Evolutionary conservation across 2,329 filamentous ascomycete species (phyloP).

Genomic region (Phaeosphaeriaceae sp.): DNA sequence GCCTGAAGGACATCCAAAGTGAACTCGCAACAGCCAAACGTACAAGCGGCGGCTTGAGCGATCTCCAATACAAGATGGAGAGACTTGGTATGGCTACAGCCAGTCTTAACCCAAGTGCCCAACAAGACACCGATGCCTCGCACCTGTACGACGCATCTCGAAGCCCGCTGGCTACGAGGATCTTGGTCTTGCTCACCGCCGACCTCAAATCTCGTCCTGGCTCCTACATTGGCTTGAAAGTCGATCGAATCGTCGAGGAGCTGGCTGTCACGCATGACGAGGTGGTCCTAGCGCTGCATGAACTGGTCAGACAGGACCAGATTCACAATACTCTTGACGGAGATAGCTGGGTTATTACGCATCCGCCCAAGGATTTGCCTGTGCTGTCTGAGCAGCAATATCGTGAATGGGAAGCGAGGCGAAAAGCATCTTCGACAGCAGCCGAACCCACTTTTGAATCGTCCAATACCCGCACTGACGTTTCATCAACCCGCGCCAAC

Average conservation of each 20-base stretch:
- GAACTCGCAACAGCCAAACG: background rate
- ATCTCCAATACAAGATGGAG: constrained; percentile 19
- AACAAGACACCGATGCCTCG: background rate
- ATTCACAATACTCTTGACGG: constrained; percentile 25
- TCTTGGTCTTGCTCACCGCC: constrained; percentile 18
- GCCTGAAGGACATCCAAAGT: constrained; percentile 6
- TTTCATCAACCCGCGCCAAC: background rate
- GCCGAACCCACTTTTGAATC: background rate
- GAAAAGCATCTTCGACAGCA: background rate
- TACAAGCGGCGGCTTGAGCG: constrained; percentile 4
- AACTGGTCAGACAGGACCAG: constrained; percentile 8
- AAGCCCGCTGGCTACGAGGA: constrained; percentile 10
- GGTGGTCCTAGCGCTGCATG: constrained; percentile 1
- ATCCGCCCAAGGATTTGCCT: constrained; percentile 14
- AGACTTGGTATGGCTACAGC: constrained; percentile 12
- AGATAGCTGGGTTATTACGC: constrained; percentile 27
- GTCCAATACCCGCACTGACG: background rate
- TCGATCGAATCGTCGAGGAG: constrained; percentile 13
- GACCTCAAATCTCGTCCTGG: constrained; percentile 21
- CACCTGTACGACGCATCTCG: background rate
- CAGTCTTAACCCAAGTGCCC: background rate
- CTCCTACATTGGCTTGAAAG: constrained; percentile 25
- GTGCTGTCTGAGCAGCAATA: background rate
- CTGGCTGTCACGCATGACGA: constrained; percentile 4
- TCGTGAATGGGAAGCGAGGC: background rate